Conservation (phyloP, 345 rosid genomes). For the Salix udensis region DNA sequence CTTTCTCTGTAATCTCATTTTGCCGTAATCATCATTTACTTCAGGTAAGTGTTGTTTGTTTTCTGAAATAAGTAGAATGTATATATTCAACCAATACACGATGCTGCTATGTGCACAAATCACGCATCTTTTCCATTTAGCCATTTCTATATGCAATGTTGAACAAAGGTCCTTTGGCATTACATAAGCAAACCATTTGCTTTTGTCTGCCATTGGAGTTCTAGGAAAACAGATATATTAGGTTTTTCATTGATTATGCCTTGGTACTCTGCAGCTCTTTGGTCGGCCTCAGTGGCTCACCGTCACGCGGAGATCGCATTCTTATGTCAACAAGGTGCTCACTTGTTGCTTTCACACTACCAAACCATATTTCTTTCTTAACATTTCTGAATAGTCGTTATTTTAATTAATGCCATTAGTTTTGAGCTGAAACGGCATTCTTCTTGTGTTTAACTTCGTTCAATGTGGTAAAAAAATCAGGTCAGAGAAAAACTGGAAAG, state of each 20-base stretch:
- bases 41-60: conserved; percentile 45
- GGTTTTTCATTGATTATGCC: neutral
- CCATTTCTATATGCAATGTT: no score
- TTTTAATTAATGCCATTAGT: neutral
- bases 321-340: conserved; percentile 63
- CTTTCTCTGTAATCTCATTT: conserved; percentile 79
- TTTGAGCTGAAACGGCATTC: neutral
- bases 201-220: neutral
- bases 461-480: conserved; percentile 25
- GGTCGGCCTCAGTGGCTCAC: conserved; percentile 95
- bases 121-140: no score
- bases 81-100: no score
- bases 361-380: neutral
- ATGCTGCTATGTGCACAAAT: no score
- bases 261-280: conserved; percentile 46
- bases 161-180: no score
- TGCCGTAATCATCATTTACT: conserved; percentile 82
- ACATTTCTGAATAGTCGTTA: neutral
- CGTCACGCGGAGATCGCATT: conserved; percentile 59
- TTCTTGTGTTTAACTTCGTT: neutral
- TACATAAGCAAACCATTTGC: neutral
- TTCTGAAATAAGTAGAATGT: neutral
- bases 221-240: neutral
- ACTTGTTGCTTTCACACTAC: neutral
- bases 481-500: conserved; percentile 59